Evolutionary conservation across 2,329 filamentous ascomycete species (phyloP).

Genomic region (Hymenoscyphus fraxineus): DNA sequence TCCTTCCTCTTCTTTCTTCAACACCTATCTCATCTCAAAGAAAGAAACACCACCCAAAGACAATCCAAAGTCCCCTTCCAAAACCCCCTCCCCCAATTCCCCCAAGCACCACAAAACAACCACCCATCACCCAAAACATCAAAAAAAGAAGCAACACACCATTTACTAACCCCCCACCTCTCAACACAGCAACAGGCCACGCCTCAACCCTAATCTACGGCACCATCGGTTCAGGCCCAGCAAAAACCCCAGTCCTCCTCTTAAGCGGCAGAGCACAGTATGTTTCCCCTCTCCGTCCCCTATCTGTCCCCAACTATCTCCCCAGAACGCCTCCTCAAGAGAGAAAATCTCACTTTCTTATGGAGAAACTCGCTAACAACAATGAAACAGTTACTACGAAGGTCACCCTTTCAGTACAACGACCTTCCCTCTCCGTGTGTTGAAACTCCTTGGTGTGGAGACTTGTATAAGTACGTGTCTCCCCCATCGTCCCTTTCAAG

Average conservation of each 20-base stretch:
- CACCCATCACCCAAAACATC: neutral
- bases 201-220: constrained; percentile 24
- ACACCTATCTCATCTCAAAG: no score
- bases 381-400: constrained; percentile 54
- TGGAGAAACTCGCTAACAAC: neutral
- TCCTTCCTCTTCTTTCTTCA: no score
- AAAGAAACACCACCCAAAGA: no score
- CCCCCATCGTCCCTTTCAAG: neutral
- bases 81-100: no score
- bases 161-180: constrained; percentile 7
- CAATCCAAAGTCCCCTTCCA: no score
- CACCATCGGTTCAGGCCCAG: constrained; percentile 3
- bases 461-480: constrained; percentile 41
- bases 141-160: no score
- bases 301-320: no score
- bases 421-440: constrained; percentile 61
- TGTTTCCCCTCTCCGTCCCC: neutral
- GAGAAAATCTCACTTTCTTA: no score
- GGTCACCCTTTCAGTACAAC: constrained; percentile 60
- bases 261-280: constrained; percentile 26
- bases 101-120: no score
- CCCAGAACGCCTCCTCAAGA: no score
- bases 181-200: constrained; percentile 11
- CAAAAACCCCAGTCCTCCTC: constrained; percentile 11
- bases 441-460: constrained; percentile 58